Base-by-base conservation (phyloP, 495 filamentous ascomycete genomes). In the Delitschia confertaspora region DNA sequence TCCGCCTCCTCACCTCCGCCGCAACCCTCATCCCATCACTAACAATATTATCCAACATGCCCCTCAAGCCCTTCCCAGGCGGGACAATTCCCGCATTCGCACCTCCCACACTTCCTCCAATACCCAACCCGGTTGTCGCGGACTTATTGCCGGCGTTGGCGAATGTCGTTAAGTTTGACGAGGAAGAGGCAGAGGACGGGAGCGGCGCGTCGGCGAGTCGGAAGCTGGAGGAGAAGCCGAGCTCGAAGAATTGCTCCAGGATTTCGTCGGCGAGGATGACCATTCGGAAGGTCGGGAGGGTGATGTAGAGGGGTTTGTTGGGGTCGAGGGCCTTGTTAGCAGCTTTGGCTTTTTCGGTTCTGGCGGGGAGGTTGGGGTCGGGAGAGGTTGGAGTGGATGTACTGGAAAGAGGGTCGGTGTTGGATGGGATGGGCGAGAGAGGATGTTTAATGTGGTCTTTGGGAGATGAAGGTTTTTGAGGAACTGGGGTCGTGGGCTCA, bases 271-370 rank as follows among this genome's bases (percentile, higher is more conserved):
- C 91, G 16, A 98, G 76, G 32, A 98, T 80, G 18, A 98, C 86
- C 91, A 98, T 98, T 52, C 91, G 82, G 73, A 98, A 98, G 16
- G 91, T 98, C 0, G 93, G 93, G 6, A 98, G 78, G 6, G 93
- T 96, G 58, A 98, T 95, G 61, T 94, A 82, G 0, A 98, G 74
- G 0, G 91, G 91, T 44, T 91, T 88, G 31, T 82, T 76, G 0
- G 91, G 91, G 60, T 98, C 87, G 4, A 98, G 78, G 18, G 91
- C 91, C 11, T 79, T 73, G 57, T 98, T 98, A 19, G 88, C 87
- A 14, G 71, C 69, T 67, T 58, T 73, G 64, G n/a, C 69, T 68
- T 53, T 70, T 68, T 38, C 75, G 72, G 44, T 68, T 66, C 14
- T 66, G 61, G 31, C 69, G 56, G 23, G 10, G 1, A 30, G 19